Evolutionary conservation across 257 asterid species (phyloP), one percentile per base, ranked within the genome.

Genomic region (Ilex asprella): DNA sequence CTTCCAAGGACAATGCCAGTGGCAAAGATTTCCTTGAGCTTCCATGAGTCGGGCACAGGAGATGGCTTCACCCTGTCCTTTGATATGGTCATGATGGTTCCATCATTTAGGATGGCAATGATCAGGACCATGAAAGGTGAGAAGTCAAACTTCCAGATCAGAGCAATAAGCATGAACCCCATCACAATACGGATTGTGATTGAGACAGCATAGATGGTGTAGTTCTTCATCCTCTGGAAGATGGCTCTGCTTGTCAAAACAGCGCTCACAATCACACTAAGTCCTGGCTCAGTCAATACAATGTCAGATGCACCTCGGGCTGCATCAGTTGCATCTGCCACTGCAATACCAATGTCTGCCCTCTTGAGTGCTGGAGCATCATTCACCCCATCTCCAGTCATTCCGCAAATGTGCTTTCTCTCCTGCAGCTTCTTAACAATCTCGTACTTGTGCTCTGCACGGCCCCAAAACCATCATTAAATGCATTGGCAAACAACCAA

Each of bases 341-440:
- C 96, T 16, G 95, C 96, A 16, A 88, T 88, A 12, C 96, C 96
- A 15, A 88, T 85, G 60, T 88, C 94, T 2, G 96, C 95, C 75
- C 79, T 88, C 70, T 86, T 88, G 6, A 86, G 73, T 6, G 96
- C 96, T 6, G 92, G 95, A 1, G 96, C 95, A 39, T 86, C 96
- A 69, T 88, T 86, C 59, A 88, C 96, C 53, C 96, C 95, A 66
- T 88, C 96, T 50, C 96, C 96, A 5, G 96, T 88, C 96, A 88
- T 88, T 49, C 95, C 96, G 55, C 96, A 88, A 0, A 88, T 88
- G 68, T 88, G 95, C 32, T 88, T 86, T 62, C 68, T 79, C 62
- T 82, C 95, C 68, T 88, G 96, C 61, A 88, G 75, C 59, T 71
- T 82, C 82, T 76, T 86, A 67, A 88, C 96, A 12, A 88, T 88